Evolutionary conservation across 2,329 filamentous ascomycete species (phyloP), one percentile per base, ranked within the genome.

Genomic region (Cadophora luteo-olivacea): DNA sequence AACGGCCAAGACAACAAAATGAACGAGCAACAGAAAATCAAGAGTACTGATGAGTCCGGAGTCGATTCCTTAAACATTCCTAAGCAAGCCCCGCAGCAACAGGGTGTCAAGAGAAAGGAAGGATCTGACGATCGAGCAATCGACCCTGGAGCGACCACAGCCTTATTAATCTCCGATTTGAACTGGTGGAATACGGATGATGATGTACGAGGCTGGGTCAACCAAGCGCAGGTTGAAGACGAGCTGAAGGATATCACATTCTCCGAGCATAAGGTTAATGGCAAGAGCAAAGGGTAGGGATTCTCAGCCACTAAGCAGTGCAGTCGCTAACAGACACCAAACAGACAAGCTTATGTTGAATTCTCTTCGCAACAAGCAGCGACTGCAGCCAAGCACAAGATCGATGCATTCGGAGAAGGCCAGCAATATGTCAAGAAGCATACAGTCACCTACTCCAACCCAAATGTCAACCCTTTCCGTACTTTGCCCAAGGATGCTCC

Each of bases 101-200:
- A 89, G 72, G 87, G 87, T 12, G 82, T 84, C 7, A 90, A 90
- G 80, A 82, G 87, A 67, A 90, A 89, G 78, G 84, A 85, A 65
- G 85, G 83, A 11, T 86, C 86, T 2, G 87, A 89, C 68, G 86
- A 88, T 33, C 75, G 87, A 29, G 84, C 85, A 4, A 82, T 89
- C 61, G 88, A 91, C 70, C 83, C 85, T 1, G 82, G 82, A 66
- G 87, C 88, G 1, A 90, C 87, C 0, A 84, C 89, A 29, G 94
- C 94, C 0, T 82, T 98, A 36, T 89, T 97, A 79, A 88, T 98
- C 65, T 94, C 93, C 2, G 96, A 98, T 61, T 84, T 99, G 11
- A 92, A 92, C 79, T 99, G 96, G 96, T 98, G 95, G 95, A 94
- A 90, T 36, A 97, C 92, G 2, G 96, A 99, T 78, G 96, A 99